Evolutionary conservation across 2,329 filamentous ascomycete genomes (phyloP), one percentile per base, ranked within the genome.

Genomic region (Fusarium sp.): DNA sequence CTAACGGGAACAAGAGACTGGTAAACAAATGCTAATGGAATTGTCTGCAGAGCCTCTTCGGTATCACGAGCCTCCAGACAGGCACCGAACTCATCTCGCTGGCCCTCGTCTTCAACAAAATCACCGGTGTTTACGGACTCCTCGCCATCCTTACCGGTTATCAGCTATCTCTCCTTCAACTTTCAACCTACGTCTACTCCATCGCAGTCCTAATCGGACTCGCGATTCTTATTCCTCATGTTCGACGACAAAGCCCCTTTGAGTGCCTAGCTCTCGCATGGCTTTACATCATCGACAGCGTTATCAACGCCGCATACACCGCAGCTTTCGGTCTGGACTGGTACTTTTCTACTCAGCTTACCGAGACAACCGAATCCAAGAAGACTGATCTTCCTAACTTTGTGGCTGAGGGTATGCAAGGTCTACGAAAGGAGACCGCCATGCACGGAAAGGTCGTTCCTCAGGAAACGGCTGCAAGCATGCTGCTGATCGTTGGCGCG

Each of bases 101-200:
- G 65, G 89, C 92, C 13, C 87, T 97, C 68, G 85, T 96, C 56
- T 90, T 97, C 82, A 97, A 97, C 85, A 97, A 97, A 80, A 88
- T 94, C 71, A 95, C 93, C 49, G 94, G 94, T 59, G 84, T 97
- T 71, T 97, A 97, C 80, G 94, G 94, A 69, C 85, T 97, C 43
- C 90, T 97, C 71, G 94, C 94, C 61, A 87, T 97, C 71, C 84
- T 97, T 68, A 97, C 94, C 24, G 95, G 95, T 76, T 94, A 92
- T 79, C 84, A 90, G 71, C 88, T 97, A 66, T 94, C 93, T 54
- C 85, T 89, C 30, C 86, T 96, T 24, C 95, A 97, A 79, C 86
- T 97, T 58, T 92, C 91, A 59, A 96, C 96, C 85, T 97, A 97
- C 84, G 85, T 97, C 48, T 97, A 97, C 84, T 96, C 92, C 26